Percentiles rank a stretch among this genome's conserved stretches.
Conservation (phyloP, 2,329 filamentous ascomycete genomes). For the Fulvia fulva region DNA sequence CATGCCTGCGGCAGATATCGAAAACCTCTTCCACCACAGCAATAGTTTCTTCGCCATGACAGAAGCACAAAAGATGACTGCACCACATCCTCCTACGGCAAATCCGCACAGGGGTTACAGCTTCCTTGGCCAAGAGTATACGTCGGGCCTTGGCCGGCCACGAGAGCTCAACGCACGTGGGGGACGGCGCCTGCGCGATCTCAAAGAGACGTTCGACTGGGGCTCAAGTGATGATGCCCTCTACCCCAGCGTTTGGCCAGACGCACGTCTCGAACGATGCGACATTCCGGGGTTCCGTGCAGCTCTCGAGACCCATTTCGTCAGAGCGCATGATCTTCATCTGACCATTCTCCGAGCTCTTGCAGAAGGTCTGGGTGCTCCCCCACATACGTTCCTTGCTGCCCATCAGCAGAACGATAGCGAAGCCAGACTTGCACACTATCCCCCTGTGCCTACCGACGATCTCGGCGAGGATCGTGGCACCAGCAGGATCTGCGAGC, state of each 20-base stretch:
- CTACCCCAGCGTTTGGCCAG: conserved; percentile 13
- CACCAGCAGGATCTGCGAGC: conserved; percentile 12
- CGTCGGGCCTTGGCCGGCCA: conserved; percentile 9
- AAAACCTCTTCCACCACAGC: conserved; percentile 10
- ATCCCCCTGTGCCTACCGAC: conserved; percentile 3
- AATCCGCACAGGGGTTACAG: conserved; percentile 16
- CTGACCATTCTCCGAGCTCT: conserved; percentile 8
- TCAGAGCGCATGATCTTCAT: conserved; percentile 3
- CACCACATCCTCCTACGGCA: conserved; percentile 8
- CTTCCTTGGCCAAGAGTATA: conserved; percentile 12
- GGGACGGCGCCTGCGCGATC: conserved; percentile 8
- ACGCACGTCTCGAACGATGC: not conserved
- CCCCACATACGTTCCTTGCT: conserved; percentile 1
- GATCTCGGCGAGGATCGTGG: conserved; percentile 5
- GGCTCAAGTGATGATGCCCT: conserved; percentile 6
- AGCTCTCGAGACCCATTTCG: conserved; percentile 8
- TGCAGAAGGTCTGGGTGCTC: conserved; percentile 4
- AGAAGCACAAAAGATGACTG: conserved; percentile 9
- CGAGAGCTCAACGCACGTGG: conserved; percentile 6
- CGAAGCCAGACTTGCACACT: conserved; percentile 13
- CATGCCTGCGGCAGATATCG: conserved; percentile 1
- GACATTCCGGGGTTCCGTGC: conserved; percentile 6
- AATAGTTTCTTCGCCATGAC: conserved; percentile 9
- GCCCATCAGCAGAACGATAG: conserved; percentile 5
- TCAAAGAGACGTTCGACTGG: conserved; percentile 15